Evolutionary conservation across 495 filamentous ascomycete genomes (phyloP).

Genomic region (Talaromyces proteolyticus): DNA sequence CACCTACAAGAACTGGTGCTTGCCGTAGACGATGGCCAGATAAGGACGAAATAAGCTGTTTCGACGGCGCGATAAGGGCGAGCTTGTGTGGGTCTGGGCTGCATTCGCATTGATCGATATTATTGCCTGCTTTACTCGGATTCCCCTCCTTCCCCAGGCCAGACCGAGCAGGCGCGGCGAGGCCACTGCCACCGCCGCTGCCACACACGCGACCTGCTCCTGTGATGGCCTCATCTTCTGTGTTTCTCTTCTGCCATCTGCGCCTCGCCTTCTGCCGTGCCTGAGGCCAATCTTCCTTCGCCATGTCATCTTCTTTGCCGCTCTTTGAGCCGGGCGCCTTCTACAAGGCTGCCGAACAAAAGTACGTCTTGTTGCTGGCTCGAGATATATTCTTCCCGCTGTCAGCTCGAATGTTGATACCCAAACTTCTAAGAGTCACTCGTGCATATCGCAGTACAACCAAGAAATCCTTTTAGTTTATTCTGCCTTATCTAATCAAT

Average conservation of each 20-base stretch:
- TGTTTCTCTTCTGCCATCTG: neutral
- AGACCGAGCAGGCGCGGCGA: too few relatives aligned
- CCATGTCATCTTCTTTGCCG: neutral
- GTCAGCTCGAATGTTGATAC: too few relatives aligned
- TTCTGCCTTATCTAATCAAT: neutral
- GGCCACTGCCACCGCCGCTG: too few relatives aligned
- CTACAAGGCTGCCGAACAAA: neutral
- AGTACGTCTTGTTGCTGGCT: too few relatives aligned
- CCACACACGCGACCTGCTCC: too few relatives aligned
- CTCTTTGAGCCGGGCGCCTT: neutral
- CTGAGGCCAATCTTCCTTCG: neutral
- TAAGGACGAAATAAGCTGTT: neutral
- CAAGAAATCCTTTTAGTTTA: neutral
- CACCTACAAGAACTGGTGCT: neutral
- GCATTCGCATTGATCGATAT: too few relatives aligned
- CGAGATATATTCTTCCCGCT: too few relatives aligned
- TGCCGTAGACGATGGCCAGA: neutral
- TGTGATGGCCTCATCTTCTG: too few relatives aligned
- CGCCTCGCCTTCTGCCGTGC: neutral
- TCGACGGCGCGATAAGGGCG: too few relatives aligned
- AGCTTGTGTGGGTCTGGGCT: neutral
- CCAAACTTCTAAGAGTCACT: too few relatives aligned
- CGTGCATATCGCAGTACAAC: too few relatives aligned
- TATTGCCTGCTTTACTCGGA: too few relatives aligned
- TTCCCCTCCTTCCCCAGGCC: neutral